These are phyloP conservation scores for Ensete glaucum DNA, from an alignment of 176 grass and related monocot genomes.

Conservation along the genomic window DNA sequence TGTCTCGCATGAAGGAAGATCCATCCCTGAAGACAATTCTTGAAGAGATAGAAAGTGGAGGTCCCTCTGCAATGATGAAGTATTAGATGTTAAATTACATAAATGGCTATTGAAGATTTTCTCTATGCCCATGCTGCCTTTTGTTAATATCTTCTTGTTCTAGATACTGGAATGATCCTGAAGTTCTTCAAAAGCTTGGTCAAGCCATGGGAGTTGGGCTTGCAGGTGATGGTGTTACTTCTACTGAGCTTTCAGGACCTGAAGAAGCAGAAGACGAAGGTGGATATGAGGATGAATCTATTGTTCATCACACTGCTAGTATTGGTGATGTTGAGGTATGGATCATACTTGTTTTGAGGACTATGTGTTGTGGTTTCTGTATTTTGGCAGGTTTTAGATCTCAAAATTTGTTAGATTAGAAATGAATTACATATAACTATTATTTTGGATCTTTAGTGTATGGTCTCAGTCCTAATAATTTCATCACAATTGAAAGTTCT, in stretches of 20 bases:
- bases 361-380: neutral
- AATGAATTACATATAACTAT: too few species aligned
- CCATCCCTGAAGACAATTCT: constrained; percentile 78
- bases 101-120: neutral
- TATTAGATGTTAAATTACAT: constrained; percentile 31
- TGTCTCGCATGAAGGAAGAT: constrained; percentile 78
- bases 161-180: constrained; percentile 98
- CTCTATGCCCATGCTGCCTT: constrained; percentile 12
- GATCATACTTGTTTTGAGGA: neutral
- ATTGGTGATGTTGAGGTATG: constrained; percentile 85
- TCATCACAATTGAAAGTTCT: too few species aligned
- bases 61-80: constrained; percentile 93
- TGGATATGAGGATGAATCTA: constrained; percentile 63
- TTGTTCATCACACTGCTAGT: constrained; percentile 83
- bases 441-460: too few species aligned
- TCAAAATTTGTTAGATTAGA: neutral
- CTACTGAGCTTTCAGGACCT: constrained; percentile 34
- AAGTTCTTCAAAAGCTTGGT: constrained; percentile 83
- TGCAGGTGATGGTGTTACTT: constrained; percentile 41
- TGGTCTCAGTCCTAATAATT: too few species aligned
- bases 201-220: constrained; percentile 66
- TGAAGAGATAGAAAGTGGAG: constrained; percentile 77
- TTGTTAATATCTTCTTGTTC: constrained; percentile 12
- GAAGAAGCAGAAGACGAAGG: constrained; percentile 65
- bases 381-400: neutral